Conservation (phyloP, 148 eudicot genomes). For the Drosera capensis region DNA sequence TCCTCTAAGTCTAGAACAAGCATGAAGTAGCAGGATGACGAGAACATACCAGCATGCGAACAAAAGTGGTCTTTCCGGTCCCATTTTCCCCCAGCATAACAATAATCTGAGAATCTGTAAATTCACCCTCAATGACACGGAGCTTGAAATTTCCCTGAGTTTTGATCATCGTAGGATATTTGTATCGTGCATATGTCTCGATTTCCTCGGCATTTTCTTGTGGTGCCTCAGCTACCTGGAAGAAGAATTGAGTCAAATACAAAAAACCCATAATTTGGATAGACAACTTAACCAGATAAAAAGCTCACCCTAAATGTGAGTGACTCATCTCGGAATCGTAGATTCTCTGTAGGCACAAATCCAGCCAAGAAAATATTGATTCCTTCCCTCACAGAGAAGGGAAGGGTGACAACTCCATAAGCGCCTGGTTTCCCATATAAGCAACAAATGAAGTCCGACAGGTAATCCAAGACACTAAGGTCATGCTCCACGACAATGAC, state of each 20-base stretch:
- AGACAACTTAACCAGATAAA: not conserved
- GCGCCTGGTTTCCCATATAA: slow-evolving; percentile 96
- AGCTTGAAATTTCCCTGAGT: slow-evolving; percentile 80
- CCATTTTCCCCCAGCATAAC: slow-evolving; percentile 99
- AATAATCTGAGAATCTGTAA: slow-evolving; percentile 88
- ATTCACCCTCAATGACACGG: slow-evolving; percentile 70
- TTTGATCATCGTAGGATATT: slow-evolving; percentile 76
- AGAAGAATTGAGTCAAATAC: slow-evolving; percentile 3
- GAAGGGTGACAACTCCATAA: slow-evolving; percentile 96
- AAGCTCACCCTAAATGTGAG: slow-evolving; percentile 77
- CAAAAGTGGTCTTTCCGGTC: slow-evolving; percentile 91
- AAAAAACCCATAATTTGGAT: not conserved
- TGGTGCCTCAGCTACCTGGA: slow-evolving; percentile 89
- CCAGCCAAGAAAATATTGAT: slow-evolving; percentile 91
- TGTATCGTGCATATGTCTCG: slow-evolving; percentile 81
- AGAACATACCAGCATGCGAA: slow-evolving; percentile 72
- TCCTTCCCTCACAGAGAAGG: slow-evolving; percentile 98
- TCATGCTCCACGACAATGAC: slow-evolving; percentile 98
- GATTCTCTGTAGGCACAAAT: slow-evolving; percentile 92
- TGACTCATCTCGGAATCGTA: slow-evolving; percentile 86
- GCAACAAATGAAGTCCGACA: slow-evolving; percentile 94
- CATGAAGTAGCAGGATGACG: not conserved
- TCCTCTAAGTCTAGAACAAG: too few relatives aligned
- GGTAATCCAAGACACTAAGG: slow-evolving; percentile 87
- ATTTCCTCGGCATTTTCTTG: slow-evolving; percentile 88